Percentiles rank a stretch among this genome's conserved stretches.
Evolutionary conservation across 2,329 filamentous ascomycete species (phyloP).

Genomic region (Gnomoniopsis smithogilvyi): DNA sequence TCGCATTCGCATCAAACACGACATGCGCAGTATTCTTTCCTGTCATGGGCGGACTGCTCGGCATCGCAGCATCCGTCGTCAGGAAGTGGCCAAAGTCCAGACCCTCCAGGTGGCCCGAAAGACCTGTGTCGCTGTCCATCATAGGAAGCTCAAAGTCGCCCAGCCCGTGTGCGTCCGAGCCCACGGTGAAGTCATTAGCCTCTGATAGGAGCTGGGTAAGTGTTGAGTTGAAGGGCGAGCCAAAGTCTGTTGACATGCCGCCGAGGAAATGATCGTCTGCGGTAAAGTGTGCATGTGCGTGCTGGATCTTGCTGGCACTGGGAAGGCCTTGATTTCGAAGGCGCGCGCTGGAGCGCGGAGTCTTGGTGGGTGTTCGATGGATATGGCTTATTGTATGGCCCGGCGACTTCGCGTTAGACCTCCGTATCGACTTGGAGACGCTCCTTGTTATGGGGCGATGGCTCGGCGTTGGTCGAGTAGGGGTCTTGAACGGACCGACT

Average conservation of each 20-base stretch:
- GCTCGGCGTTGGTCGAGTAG: conserved; percentile 58
- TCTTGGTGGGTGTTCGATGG: conserved; percentile 46
- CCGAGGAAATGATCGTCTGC: conserved; percentile 27
- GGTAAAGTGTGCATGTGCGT: conserved; percentile 31
- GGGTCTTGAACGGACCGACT: conserved; percentile 56
- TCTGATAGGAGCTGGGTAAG: conserved; percentile 64
- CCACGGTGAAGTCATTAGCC: conserved; percentile 41
- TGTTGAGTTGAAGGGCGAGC: conserved; percentile 60
- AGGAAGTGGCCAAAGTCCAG: conserved; percentile 48
- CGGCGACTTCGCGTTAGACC: conserved; percentile 41
- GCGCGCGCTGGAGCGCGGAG: conserved; percentile 32
- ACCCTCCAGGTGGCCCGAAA: conserved; percentile 23
- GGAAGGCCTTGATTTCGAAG: conserved; percentile 24
- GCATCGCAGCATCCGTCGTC: conserved; percentile 43
- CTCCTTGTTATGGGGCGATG: conserved; percentile 61
- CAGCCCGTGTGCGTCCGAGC: conserved; percentile 33
- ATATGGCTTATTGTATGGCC: conserved; percentile 33
- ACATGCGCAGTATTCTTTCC: conserved; percentile 20
- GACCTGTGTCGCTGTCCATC: conserved; percentile 32
- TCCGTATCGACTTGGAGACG: conserved; percentile 54
- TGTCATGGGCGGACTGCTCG: conserved; percentile 44
- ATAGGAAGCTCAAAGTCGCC: conserved; percentile 42
- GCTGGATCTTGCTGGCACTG: conserved; percentile 32
- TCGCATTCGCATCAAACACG: conserved; percentile 22
- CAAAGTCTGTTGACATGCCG: conserved; percentile 26